Base-by-base conservation (phyloP, 2,329 filamentous ascomycete species). In the Seiridium cupressi region DNA sequence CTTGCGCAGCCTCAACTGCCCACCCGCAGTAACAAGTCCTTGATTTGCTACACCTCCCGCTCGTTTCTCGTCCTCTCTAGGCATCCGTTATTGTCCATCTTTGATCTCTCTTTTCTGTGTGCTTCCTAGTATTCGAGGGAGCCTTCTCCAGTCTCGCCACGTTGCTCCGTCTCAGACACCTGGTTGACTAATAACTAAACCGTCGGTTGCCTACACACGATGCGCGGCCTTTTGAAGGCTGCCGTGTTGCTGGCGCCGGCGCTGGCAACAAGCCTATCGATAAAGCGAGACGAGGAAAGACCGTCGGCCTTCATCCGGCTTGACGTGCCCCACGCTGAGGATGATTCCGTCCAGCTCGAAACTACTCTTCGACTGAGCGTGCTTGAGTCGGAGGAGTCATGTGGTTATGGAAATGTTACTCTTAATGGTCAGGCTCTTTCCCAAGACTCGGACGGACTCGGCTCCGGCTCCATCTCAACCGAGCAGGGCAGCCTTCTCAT, bases 371-470 rank as follows among this genome's bases (percentile, higher is more conserved):
- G 74, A 51, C 66, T 84, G 51, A 75, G 81, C 62, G 70, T 84
- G 44, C 68, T 77, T 38, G 76, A 80, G 60, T 79, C 80, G 8
- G 70, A 72, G 8, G 68, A 74, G n/a, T 72, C 77, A 34, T 84
- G 82, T 65, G 80, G 77, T 3, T 73, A 72, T 65, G 77, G 75
- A 63, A 80, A 79, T 63, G 72, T 83, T 60, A 78, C 75, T 18
- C 67, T 85, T 61, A 79, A 83, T 67, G 79, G 76, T 60, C 75
- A 79, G 60, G 44, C 68, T 4, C 71, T 84, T 4, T 63, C 70
- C 13, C 76, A 78, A 60, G 72, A 75, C 48, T 73, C 68, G 26
- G 68, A 73, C 58, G 76, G 76, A n/a, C 60, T 66, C 48, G 80
- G 81, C 54, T 74, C 73, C 36, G 80, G 79, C 26, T 66, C 72